Evolutionary conservation across 129 eudicot species (phyloP).

Genomic region (Pseudognaphalium luteoalbum): DNA sequence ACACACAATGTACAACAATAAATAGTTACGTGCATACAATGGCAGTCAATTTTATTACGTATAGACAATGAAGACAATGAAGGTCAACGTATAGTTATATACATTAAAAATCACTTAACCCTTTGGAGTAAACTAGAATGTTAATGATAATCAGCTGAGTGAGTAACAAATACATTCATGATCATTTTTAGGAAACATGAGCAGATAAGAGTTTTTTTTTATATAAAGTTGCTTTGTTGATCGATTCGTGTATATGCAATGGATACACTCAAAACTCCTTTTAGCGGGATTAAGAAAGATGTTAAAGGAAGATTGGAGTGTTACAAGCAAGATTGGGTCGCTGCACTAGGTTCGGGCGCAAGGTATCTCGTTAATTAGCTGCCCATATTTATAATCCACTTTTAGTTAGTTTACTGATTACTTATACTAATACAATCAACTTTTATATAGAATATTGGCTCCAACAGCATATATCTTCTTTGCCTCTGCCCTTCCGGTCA

Average conservation of each 20-base stretch:
- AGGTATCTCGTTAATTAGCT: conserved; percentile 43
- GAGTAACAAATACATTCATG: not conserved
- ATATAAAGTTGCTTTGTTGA: conserved; percentile 19
- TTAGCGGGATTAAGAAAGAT: conserved; percentile 63
- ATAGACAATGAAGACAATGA: no score
- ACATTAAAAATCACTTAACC: no score
- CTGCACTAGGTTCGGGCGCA: conserved; percentile 53
- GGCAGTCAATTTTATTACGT: no score
- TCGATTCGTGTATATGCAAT: conserved; percentile 35
- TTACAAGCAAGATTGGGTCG: conserved; percentile 74
- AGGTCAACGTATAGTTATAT: no score
- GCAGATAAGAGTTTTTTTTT: not conserved
- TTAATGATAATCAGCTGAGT: not conserved
- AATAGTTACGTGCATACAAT: no score
- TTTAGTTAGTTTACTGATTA: not conserved
- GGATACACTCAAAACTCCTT: conserved; percentile 59
- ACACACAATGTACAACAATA: no score
- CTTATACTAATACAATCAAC: not conserved
- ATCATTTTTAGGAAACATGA: not conserved
- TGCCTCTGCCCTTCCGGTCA: conserved; percentile 92
- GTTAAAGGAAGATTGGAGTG: conserved; percentile 60
- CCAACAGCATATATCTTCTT: conserved; percentile 87
- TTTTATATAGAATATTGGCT: conserved; percentile 62
- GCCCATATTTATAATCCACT: not conserved
- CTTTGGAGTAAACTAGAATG: not conserved